These are phyloP conservation scores for Danielozyma ontarioensis DNA, from an alignment of 805 yeast genomes.

Conservation along the genomic window DNA sequence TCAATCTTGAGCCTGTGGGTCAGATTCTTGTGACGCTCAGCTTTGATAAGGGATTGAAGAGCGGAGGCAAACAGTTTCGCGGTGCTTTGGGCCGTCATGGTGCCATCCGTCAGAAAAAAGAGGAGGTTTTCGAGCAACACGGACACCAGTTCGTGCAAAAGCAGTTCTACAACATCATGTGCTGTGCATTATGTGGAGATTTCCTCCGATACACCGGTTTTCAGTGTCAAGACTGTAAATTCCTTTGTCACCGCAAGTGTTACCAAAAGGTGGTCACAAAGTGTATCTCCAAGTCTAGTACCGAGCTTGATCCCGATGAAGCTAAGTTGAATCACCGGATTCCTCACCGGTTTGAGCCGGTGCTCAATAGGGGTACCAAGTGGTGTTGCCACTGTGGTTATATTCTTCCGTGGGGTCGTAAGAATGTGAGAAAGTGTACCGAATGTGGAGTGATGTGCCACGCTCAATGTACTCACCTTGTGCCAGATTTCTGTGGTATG, in stretches of 20 bases:
- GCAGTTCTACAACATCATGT: conserved; percentile 93
- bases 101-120: conserved; percentile 91
- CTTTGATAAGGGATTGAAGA: conserved; percentile 57
- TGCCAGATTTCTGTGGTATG: conserved; percentile 99
- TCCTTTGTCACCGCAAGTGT: conserved; percentile 77
- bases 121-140: conserved; percentile 86
- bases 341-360: conserved; percentile 94
- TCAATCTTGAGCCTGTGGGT: conserved; percentile 90
- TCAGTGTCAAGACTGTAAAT: conserved; percentile 82
- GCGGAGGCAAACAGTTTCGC: conserved; percentile 33
- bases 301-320: conserved; percentile 66
- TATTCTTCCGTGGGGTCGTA: conserved; percentile 90
- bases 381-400: conserved; percentile 99
- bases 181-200: conserved; percentile 96
- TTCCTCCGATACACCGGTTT: conserved; percentile 82
- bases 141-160: conserved; percentile 97
- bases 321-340: conserved; percentile 89
- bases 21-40: conserved; percentile 75
- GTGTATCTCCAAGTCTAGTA: conserved; percentile 73
- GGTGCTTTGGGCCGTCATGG: conserved; percentile 78
- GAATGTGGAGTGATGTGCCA: conserved; percentile 97
- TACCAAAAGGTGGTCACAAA: conserved; percentile 76
- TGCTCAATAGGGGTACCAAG: conserved; percentile 88
- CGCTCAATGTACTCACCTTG: conserved; percentile 84
- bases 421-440: conserved; percentile 85